Conservation (phyloP, 2,329 filamentous ascomycete species). For the Colletotrichum sp. region DNA sequence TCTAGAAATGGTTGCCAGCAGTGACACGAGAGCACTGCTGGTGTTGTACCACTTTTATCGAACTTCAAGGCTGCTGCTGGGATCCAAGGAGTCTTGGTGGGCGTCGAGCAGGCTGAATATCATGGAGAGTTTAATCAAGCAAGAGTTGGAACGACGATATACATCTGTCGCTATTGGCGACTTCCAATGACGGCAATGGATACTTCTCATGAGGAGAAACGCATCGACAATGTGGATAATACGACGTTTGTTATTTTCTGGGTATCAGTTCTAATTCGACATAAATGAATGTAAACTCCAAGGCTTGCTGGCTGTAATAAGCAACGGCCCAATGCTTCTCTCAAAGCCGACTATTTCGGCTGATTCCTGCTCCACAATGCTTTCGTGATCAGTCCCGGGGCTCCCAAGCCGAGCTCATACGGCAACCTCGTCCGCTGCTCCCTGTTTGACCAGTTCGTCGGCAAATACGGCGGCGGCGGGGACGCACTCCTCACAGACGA, state of each 20-base stretch:
- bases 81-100: conserved; percentile 29
- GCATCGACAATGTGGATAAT: not conserved
- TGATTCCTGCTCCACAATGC: not conserved
- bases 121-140: conserved; percentile 19
- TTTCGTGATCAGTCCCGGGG: conserved; percentile 1
- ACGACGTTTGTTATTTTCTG: not conserved
- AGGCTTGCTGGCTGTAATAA: not conserved
- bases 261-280: not conserved
- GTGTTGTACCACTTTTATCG: conserved; percentile 32
- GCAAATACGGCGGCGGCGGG: conserved; percentile 14
- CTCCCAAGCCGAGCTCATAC: conserved; percentile 2
- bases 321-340: not conserved
- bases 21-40: conserved; percentile 31
- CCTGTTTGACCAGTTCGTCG: not conserved
- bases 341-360: not conserved
- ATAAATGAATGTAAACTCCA: not conserved
- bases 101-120: conserved; percentile 20
- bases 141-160: not conserved
- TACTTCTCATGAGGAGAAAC: not conserved
- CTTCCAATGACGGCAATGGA: not conserved
- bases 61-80: conserved; percentile 24
- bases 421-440: not conserved
- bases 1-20: conserved; percentile 23
- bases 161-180: not conserved
- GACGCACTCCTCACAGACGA: not conserved